These are phyloP conservation scores for Kwoniella sp. DNA, from an alignment of 768 basidiomycete genomes.

Conservation along the genomic window DNA sequence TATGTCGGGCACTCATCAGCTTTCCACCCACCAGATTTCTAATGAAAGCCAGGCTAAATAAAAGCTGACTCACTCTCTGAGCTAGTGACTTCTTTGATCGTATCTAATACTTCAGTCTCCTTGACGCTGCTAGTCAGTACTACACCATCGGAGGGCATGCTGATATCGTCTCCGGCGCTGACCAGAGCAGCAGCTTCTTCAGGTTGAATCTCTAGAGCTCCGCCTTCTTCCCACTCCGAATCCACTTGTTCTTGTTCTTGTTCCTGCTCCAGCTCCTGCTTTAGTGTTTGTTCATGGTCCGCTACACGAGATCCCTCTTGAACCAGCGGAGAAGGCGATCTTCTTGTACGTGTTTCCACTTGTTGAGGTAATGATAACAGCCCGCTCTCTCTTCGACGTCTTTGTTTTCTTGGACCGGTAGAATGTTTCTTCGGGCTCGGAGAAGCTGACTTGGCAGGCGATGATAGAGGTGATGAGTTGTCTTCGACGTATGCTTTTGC, in stretches of 20 bases:
- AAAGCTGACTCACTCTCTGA: constrained; percentile 14
- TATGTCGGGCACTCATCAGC: too few relatives aligned
- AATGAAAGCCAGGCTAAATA: too few relatives aligned
- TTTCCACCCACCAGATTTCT: too few relatives aligned
- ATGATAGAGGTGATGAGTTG: constrained; percentile 7
- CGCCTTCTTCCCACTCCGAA: constrained; percentile 25
- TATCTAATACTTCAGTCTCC: constrained; percentile 8
- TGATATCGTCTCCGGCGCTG: constrained; percentile 1
- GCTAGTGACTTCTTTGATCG: constrained; percentile 13
- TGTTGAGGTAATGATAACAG: constrained; percentile 8
- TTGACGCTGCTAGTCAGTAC: neutral
- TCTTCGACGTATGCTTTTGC: neutral
- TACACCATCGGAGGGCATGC: constrained; percentile 2
- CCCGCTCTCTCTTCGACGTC: constrained; percentile 26
- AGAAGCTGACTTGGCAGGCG: constrained; percentile 3
- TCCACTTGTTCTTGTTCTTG: constrained; percentile 7
- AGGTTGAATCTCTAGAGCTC: constrained; percentile 11
- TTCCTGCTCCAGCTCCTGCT: too few relatives aligned
- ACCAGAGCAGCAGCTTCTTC: constrained; percentile 3
- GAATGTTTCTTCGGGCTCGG: constrained; percentile 20
- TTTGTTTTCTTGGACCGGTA: constrained; percentile 3
- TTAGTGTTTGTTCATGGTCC: too few relatives aligned
- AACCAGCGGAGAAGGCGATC: constrained; percentile 13
- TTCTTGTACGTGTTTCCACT: neutral
- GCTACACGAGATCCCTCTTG: neutral